Conservation (phyloP, 495 filamentous ascomycete genomes). For the Lepidopterella palustris region DNA sequence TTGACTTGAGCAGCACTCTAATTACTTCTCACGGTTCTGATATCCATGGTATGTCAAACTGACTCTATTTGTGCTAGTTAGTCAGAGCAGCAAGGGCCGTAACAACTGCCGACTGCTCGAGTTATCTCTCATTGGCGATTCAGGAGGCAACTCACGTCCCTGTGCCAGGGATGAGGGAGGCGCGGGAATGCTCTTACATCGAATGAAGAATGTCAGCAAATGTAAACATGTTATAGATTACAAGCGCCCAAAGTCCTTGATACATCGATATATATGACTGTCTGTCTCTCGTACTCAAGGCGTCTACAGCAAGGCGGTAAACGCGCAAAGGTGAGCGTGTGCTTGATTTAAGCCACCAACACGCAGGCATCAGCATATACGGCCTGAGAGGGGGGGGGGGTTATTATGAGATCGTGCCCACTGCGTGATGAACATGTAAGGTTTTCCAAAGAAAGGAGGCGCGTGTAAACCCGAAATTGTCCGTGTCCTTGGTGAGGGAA, state of each 20-base stretch:
- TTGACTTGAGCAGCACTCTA: slow-evolving; percentile 16
- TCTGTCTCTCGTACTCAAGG: slow-evolving; percentile 18
- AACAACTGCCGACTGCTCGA: slow-evolving; percentile 8
- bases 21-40: slow-evolving; percentile 11
- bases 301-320: slow-evolving; percentile 24
- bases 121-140: slow-evolving; percentile 19
- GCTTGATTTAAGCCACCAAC: slow-evolving; percentile 13
- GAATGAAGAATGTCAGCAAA: slow-evolving; percentile 24
- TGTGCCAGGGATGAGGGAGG: slow-evolving; percentile 18
- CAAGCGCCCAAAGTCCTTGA: slow-evolving; percentile 5
- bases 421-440: slow-evolving; percentile 13
- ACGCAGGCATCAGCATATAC: slow-evolving; percentile 10
- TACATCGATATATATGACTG: slow-evolving; percentile 14
- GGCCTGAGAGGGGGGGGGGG: slow-evolving; percentile 11
- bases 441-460: slow-evolving; percentile 9
- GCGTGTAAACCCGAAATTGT: not conserved
- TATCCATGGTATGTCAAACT: slow-evolving; percentile 22
- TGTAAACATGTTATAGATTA: slow-evolving; percentile 24
- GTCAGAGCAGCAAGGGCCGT: slow-evolving; percentile 21
- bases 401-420: slow-evolving; percentile 19
- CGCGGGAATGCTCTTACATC: slow-evolving; percentile 21
- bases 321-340: slow-evolving; percentile 23
- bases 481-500: slow-evolving; percentile 20
- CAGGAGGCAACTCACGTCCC: slow-evolving; percentile 4
- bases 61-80: slow-evolving; percentile 16